Percentiles rank a stretch among this genome's conserved stretches.
Evolutionary conservation across 768 basidiomycete genomes (phyloP).

Genomic region (Pleurotus sapidus): DNA sequence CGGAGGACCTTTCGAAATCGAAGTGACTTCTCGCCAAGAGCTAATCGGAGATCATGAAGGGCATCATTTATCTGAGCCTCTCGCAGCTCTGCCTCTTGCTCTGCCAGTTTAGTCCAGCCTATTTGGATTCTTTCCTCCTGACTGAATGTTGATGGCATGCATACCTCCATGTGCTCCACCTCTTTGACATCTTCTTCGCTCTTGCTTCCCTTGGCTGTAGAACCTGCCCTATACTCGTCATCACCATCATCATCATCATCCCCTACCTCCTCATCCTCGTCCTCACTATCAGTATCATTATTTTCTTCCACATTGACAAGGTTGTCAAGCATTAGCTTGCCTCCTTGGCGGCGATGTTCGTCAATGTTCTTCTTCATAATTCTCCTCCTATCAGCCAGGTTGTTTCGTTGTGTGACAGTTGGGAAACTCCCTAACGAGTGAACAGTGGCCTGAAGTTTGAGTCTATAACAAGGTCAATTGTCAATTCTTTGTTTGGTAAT

Average conservation of each 20-base stretch:
- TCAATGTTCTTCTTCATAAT: not conserved
- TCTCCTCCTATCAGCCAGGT: not conserved
- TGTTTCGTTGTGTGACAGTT: not conserved
- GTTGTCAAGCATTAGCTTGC: not conserved
- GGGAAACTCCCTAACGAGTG: not conserved
- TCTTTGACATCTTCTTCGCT: not conserved
- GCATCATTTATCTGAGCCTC: conserved; percentile 14
- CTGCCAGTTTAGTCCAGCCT: conserved; percentile 12
- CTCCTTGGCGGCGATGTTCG: not conserved
- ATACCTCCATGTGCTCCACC: not conserved
- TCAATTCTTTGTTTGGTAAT: not conserved
- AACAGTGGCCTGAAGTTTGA: not conserved
- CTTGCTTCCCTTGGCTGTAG: not conserved
- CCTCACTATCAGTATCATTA: not conserved
- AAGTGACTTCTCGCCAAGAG: conserved; percentile 4
- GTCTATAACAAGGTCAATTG: not conserved
- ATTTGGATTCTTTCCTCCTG: conserved; percentile 2
- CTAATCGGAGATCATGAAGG: conserved; percentile 15
- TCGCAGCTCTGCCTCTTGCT: conserved; percentile 13
- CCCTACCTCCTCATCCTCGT: not conserved
- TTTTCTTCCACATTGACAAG: not conserved
- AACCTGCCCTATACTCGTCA: not conserved
- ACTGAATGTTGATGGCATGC: conserved; percentile 8
- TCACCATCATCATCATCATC: not conserved
- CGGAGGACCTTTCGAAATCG: conserved; percentile 5